Conservation (phyloP, 371 early-diverging fungal genomes). For the Capniomyces stellatus region DNA sequence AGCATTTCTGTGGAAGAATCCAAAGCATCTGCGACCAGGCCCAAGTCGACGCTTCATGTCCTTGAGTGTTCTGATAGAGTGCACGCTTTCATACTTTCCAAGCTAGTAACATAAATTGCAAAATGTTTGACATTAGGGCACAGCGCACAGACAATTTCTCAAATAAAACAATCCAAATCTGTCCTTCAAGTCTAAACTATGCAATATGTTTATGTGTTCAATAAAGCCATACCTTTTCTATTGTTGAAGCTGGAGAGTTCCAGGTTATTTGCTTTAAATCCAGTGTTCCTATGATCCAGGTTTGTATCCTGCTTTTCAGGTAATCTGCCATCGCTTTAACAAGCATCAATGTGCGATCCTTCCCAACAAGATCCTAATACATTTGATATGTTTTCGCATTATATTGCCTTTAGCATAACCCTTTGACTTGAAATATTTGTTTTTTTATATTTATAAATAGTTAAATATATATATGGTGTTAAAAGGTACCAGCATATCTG, state of each 20-base stretch:
- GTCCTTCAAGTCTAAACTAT: too few relatives aligned
- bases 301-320: slow-evolving; percentile 37
- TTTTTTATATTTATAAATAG: too few relatives aligned
- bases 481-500: slow-evolving; percentile 36
- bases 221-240: slow-evolving; percentile 52
- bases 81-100: slow-evolving; percentile 59
- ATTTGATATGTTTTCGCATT: not conserved
- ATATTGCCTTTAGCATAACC: not conserved
- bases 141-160: too few relatives aligned
- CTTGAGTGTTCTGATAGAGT: slow-evolving; percentile 49
- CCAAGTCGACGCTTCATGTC: slow-evolving; percentile 63
- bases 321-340: slow-evolving; percentile 34
- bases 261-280: slow-evolving; percentile 59
- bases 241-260: slow-evolving; percentile 47
- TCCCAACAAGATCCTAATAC: not conserved
- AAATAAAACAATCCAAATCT: too few relatives aligned
- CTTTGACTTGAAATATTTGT: too few relatives aligned
- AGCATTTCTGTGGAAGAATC: slow-evolving; percentile 51
- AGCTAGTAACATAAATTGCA: too few relatives aligned
- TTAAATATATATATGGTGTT: not conserved
- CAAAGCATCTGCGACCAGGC: slow-evolving; percentile 55
- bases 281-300: slow-evolving; percentile 44
- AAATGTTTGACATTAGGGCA: too few relatives aligned
- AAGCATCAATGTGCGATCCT: slow-evolving; percentile 6
- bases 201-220: too few relatives aligned